Percentiles rank a stretch among this genome's conserved stretches.
phyloP scores from a whole-genome alignment of 2,329 filamentous ascomycete genomes.

The Endothia cerciana region DNA sequence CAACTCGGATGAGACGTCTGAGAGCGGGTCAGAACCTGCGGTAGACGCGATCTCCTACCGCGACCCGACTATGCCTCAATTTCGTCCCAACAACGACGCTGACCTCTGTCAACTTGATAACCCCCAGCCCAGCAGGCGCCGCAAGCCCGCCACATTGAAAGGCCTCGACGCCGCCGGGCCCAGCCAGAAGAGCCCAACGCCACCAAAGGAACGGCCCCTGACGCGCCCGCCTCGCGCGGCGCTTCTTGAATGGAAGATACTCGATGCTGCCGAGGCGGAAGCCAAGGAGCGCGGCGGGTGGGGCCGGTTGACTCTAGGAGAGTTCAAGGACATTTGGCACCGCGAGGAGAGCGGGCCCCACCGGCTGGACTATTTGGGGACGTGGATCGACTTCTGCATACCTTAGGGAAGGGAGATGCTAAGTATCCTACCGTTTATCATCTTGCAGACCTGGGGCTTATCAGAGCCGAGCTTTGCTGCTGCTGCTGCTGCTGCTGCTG shows the following conservation, averaged over 20 bases:
- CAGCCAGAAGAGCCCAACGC: conserved; percentile 34
- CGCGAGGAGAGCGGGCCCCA: conserved; percentile 65
- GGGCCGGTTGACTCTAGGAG: conserved; percentile 75
- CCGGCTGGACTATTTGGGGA: conserved; percentile 78
- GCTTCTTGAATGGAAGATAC: conserved; percentile 54
- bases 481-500: background rate
- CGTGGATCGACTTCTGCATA: conserved; percentile 86
- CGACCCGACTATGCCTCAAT: conserved; percentile 71
- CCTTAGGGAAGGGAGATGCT: conserved; percentile 46
- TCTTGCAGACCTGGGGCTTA: conserved; percentile 13
- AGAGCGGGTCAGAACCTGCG: conserved; percentile 25
- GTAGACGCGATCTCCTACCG: conserved; percentile 38
- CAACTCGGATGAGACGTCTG: conserved; percentile 11
- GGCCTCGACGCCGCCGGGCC: conserved; percentile 24
- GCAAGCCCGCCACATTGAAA: conserved; percentile 6
- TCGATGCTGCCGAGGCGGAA: conserved; percentile 70
- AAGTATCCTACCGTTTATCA: conserved; percentile 1
- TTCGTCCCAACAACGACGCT: conserved; percentile 59
- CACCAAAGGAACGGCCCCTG: conserved; percentile 30
- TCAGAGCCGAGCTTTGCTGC: background rate
- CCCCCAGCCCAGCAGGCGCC: background rate
- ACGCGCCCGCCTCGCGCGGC: conserved; percentile 36
- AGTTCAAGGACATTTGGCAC: conserved; percentile 79
- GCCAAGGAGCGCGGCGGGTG: conserved; percentile 75
- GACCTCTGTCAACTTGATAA: conserved; percentile 27